phyloP scores from a whole-genome alignment of 441 rosid species.

The Daphne laureola region DNA sequence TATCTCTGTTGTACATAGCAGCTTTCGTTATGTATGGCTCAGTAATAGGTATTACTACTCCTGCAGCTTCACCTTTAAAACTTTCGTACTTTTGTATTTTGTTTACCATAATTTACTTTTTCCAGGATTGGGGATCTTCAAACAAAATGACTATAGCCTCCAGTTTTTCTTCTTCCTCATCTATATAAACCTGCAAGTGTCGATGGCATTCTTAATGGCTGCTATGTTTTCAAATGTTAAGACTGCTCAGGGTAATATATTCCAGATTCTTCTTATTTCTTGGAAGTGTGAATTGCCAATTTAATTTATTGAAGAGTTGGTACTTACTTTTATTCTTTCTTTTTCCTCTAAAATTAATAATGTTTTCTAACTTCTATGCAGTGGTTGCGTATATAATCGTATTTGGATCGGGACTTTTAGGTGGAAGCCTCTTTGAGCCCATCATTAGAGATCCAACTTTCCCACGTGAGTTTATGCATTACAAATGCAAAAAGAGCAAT shows the following conservation, averaged over 20 bases:
- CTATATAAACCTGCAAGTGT: constrained; percentile 77
- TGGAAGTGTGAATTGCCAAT: no score
- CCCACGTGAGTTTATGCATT: constrained; percentile 49
- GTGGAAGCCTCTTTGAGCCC: constrained; percentile 65
- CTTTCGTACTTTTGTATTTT: constrained; percentile 16
- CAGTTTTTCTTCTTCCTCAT: constrained; percentile 71
- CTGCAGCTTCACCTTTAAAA: constrained; percentile 11
- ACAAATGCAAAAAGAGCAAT: no score
- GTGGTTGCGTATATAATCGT: constrained; percentile 65
- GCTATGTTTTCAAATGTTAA: constrained; percentile 70
- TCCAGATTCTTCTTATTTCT: not conserved
- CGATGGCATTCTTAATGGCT: constrained; percentile 73
- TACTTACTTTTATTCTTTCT: not conserved
- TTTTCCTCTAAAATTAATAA: constrained; percentile 2
- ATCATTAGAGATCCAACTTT: constrained; percentile 65
- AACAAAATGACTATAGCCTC: constrained; percentile 70
- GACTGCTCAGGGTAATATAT: constrained; percentile 73
- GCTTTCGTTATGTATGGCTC: constrained; percentile 79
- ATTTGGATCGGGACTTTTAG: constrained; percentile 85
- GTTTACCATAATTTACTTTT: constrained; percentile 17
- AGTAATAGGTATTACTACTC: constrained; percentile 46
- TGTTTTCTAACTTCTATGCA: constrained; percentile 23
- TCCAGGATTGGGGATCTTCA: constrained; percentile 84
- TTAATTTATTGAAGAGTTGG: no score
- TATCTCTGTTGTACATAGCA: constrained; percentile 69